Conservation (phyloP, 805 yeast species). For the Candida qinlingensis region DNA sequence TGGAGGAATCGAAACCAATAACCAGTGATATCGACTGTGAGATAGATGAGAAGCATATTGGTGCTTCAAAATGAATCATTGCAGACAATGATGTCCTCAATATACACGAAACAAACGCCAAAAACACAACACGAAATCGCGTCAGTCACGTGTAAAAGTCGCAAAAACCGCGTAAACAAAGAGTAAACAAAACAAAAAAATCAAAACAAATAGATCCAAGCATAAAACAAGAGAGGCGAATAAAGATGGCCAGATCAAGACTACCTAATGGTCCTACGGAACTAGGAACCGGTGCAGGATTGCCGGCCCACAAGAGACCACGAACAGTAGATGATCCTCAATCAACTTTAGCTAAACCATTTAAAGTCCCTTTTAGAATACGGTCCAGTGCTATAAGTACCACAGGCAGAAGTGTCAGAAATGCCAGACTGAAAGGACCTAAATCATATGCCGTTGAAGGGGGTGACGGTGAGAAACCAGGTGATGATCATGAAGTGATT, state of each 20-base stretch:
- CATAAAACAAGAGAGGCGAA: neutral
- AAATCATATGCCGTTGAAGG: conserved; percentile 37
- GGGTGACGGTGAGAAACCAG: conserved; percentile 14
- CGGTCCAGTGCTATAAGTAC: conserved; percentile 21
- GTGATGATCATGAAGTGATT: conserved; percentile 30
- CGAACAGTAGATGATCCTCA: conserved; percentile 48
- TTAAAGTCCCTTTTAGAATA: conserved; percentile 53
- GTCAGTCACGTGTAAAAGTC: conserved; percentile 4
- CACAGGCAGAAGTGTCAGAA: conserved; percentile 21
- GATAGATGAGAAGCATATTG: conserved; percentile 18
- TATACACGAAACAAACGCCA: no score
- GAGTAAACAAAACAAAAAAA: conserved; percentile 6
- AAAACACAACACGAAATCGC: conserved; percentile 2
- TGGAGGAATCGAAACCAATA: conserved; percentile 28
- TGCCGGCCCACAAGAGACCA: conserved; percentile 51
- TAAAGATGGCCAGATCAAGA: conserved; percentile 29
- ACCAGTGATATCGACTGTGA: conserved; percentile 31
- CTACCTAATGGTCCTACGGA: conserved; percentile 41
- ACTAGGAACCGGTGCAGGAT: conserved; percentile 67
- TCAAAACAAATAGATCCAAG: neutral
- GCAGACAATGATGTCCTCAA: no score
- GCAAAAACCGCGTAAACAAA: neutral
- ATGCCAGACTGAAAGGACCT: conserved; percentile 33
- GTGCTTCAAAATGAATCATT: neutral
- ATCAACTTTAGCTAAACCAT: conserved; percentile 55